Evolutionary conservation across 2,329 filamentous ascomycete genomes (phyloP).

Genomic region (Aschersonia sp.): DNA sequence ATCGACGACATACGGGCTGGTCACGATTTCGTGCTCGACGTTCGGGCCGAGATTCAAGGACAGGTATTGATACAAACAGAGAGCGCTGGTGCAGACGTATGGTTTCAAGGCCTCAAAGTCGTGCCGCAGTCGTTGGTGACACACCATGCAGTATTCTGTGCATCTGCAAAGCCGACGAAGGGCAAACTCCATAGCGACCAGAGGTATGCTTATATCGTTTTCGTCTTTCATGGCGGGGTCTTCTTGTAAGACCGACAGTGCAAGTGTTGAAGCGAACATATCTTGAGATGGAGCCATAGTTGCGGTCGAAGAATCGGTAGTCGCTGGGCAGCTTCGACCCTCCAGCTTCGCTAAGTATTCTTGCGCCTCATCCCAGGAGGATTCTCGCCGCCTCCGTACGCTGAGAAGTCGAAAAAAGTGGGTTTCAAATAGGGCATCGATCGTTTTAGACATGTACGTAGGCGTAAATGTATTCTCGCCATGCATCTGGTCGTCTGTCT

Average conservation of each 20-base stretch:
- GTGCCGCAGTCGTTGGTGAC: slow-evolving; percentile 51
- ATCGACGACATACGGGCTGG: slow-evolving; percentile 71
- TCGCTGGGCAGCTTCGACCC: background rate
- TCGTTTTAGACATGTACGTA: slow-evolving; percentile 56
- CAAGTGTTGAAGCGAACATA: slow-evolving; percentile 5
- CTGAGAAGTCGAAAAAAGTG: slow-evolving; percentile 49
- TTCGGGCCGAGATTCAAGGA: slow-evolving; percentile 71
- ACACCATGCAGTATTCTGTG: slow-evolving; percentile 77
- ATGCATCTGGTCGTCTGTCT: background rate
- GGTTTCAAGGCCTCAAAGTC: slow-evolving; percentile 60
- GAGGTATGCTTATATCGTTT: slow-evolving; percentile 32
- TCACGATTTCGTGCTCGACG: slow-evolving; percentile 70
- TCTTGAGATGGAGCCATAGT: slow-evolving; percentile 3
- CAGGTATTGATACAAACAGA: slow-evolving; percentile 85
- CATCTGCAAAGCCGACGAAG: slow-evolving; percentile 66
- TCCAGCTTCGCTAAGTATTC: slow-evolving; percentile 2
- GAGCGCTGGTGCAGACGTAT: slow-evolving; percentile 58
- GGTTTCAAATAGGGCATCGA: slow-evolving; percentile 45
- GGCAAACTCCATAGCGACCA: slow-evolving; percentile 57
- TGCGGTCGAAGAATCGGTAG: background rate
- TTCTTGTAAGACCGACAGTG: slow-evolving; percentile 1
- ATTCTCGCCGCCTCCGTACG: slow-evolving; percentile 32
- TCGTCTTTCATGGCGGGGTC: slow-evolving; percentile 17
- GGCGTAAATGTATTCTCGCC: slow-evolving; percentile 14
- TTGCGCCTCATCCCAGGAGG: slow-evolving; percentile 43